These are phyloP conservation scores for Metarhizium sp. DNA, from an alignment of 2,329 filamentous ascomycete genomes.

Conservation along the genomic window DNA sequence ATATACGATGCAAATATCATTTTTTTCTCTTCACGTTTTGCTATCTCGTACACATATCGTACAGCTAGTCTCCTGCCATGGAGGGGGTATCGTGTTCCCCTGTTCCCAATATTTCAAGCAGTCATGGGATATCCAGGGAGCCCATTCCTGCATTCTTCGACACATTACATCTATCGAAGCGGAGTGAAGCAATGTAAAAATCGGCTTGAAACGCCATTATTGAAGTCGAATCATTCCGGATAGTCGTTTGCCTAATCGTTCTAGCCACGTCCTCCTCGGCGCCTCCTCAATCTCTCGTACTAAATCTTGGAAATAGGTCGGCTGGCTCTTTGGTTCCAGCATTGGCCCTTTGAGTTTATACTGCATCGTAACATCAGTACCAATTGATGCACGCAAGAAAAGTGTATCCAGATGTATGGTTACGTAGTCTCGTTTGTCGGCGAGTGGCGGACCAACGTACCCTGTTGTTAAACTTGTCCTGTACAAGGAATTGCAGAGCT, in stretches of 20 bases:
- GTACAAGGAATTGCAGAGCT: constrained; percentile 48
- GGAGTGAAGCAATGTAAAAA: neutral
- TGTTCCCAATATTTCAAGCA: neutral
- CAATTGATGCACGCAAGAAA: neutral
- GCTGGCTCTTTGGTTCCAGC: constrained; percentile 51
- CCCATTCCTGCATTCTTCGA: neutral
- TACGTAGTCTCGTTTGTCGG: neutral
- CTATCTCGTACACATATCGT: constrained; percentile 11
- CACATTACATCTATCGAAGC: neutral
- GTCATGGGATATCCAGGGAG: neutral
- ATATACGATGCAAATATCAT: neutral
- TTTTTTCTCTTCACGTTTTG: constrained; percentile 8
- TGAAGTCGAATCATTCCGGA: constrained; percentile 51
- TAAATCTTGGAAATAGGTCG: constrained; percentile 53
- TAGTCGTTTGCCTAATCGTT: constrained; percentile 42
- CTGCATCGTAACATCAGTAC: constrained; percentile 12
- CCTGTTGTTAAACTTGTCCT: constrained; percentile 48
- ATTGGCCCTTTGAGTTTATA: constrained; percentile 37
- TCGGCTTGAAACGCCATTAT: constrained; percentile 19
- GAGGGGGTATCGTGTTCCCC: constrained; percentile 6
- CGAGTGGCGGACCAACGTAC: constrained; percentile 25
- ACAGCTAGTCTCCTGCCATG: neutral
- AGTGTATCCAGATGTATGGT: neutral
- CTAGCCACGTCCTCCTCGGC: constrained; percentile 45
- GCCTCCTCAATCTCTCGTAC: constrained; percentile 54